Base-by-base conservation (phyloP, 805 yeast genomes). In the Clavispora asparagi region DNA sequence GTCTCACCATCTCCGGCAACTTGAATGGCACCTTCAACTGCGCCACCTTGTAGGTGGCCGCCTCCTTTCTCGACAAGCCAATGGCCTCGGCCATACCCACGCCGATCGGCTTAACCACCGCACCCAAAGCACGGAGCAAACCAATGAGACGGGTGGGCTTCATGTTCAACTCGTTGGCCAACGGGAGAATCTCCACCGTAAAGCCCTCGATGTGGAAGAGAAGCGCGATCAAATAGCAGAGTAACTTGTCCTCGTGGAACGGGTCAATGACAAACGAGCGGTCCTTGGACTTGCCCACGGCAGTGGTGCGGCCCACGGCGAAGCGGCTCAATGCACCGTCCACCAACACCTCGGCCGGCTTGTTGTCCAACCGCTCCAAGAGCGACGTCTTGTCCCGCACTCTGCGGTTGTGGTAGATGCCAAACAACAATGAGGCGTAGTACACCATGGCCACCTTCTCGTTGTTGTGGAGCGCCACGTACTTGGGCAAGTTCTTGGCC, bases 231-330 rank as follows among this genome's bases (percentile, higher is more conserved):
- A 90, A 71, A 66, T 81, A 85, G 65, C 96, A 86, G 54, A 94
- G 71, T 41, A 94, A 72, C 67, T 85, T 89, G 67, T 89, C 96
- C 64, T 89, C 96, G 60, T 81, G 79, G 57, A 80, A 84, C 36
- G 98, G 97, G 60, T 94, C 97, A 50, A 94, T 79, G 51, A 78
- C 73, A 62, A 79, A 92, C n/a, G 84, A 76, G 55, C 83, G 78
- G 51, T 84, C 89, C 61, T 83, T 85, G n/a, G 86, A 70, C 63
- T 79, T 82, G 47, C 94, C 95, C 51, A 81, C 77, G 43, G 73
- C 77, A 7, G 87, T 80, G 7, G 87, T 74, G 56, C 77, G 79
- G 28, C 77, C 59, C 27, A 83, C 77, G 12, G 97, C 78, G 65
- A 89, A 94, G 49, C 85, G 76, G 42, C 77, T 77, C 49, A 94